Evolutionary conservation across 2,329 filamentous ascomycete genomes (phyloP).

Genomic region (Fusarium sterilihyphosum): DNA sequence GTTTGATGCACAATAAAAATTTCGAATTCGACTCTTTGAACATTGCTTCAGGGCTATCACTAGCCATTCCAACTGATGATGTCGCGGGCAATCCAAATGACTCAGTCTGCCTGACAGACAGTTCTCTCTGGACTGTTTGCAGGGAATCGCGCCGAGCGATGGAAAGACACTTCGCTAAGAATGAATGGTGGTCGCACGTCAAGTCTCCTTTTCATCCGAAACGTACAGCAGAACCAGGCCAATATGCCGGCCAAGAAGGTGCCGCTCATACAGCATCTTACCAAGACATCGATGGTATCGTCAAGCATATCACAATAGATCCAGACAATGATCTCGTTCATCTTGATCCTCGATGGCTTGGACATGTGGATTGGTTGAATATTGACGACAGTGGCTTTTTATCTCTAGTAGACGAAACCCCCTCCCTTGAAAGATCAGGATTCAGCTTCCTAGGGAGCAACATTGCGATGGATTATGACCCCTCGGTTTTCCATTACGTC

Average conservation of each 20-base stretch:
- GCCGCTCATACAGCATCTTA: constrained; percentile 13
- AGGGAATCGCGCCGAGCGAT: constrained; percentile 20
- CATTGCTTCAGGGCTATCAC: neutral
- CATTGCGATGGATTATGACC: constrained; percentile 21
- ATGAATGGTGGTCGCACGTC: constrained; percentile 28
- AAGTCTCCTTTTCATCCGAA: neutral
- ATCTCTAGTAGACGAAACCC: neutral
- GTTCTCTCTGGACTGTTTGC: constrained; percentile 15
- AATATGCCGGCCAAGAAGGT: neutral
- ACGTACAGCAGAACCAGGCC: neutral
- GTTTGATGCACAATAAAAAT: neutral
- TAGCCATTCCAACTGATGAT: constrained; percentile 12
- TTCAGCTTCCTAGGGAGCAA: constrained; percentile 12
- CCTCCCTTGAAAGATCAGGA: too few species aligned
- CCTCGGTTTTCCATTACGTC: neutral
- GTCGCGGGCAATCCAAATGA: constrained; percentile 6
- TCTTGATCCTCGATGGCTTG: neutral
- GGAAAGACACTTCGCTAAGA: constrained; percentile 4
- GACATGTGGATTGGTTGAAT: neutral
- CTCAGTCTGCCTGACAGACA: constrained; percentile 21
- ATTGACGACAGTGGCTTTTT: neutral
- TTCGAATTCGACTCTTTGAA: neutral
- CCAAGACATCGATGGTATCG: neutral
- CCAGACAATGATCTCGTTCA: constrained; percentile 10
- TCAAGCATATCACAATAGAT: constrained; percentile 14